A percentile compares a stretch with the other conserved stretches of the same genome.
Conservation (phyloP, 1,139 yeast genomes). For the Diutina neorugosa region DNA sequence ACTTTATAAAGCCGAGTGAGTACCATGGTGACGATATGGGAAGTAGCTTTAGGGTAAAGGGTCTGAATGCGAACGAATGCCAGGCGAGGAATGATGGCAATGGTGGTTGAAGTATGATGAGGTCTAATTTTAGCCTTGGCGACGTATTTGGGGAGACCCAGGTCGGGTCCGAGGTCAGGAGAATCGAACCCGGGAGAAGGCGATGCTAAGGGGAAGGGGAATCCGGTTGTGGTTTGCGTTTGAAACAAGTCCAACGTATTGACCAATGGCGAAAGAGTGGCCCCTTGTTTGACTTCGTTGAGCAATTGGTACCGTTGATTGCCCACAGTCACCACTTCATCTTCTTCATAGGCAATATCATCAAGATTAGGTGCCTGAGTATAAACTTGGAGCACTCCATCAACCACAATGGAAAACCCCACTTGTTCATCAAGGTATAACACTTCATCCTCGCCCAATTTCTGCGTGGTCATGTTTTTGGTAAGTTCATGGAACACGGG, state of each 20-base stretch:
- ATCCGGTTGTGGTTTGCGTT: neutral
- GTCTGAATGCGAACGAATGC: slow-evolving; percentile 65
- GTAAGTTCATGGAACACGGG: slow-evolving; percentile 90
- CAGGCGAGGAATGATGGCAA: slow-evolving; percentile 81
- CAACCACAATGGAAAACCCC: slow-evolving; percentile 91
- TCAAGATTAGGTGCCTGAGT: slow-evolving; percentile 16
- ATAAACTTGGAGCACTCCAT: slow-evolving; percentile 77
- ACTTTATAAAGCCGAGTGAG: slow-evolving; percentile 79
- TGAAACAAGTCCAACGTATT: slow-evolving; percentile 58
- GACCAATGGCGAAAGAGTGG: slow-evolving; percentile 74
- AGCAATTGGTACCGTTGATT: slow-evolving; percentile 58
- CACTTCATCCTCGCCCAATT: slow-evolving; percentile 65
- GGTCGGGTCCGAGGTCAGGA: neutral
- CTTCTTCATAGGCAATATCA: slow-evolving; percentile 17
- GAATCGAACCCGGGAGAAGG: slow-evolving; percentile 11
- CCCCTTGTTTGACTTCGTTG: slow-evolving; percentile 77
- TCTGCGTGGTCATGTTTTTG: slow-evolving; percentile 83
- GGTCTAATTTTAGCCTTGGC: slow-evolving; percentile 45
- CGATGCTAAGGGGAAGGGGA: slow-evolving; percentile 23
- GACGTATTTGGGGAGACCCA: slow-evolving; percentile 5
- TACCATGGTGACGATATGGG: slow-evolving; percentile 90
- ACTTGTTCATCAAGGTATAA: slow-evolving; percentile 53
- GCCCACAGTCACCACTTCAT: slow-evolving; percentile 32
- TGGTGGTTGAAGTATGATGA: slow-evolving; percentile 44
- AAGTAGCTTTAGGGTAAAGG: slow-evolving; percentile 79